Evolutionary conservation across 2,329 filamentous ascomycete species (phyloP).

Genomic region (Neopestalotiopsis rosae): DNA sequence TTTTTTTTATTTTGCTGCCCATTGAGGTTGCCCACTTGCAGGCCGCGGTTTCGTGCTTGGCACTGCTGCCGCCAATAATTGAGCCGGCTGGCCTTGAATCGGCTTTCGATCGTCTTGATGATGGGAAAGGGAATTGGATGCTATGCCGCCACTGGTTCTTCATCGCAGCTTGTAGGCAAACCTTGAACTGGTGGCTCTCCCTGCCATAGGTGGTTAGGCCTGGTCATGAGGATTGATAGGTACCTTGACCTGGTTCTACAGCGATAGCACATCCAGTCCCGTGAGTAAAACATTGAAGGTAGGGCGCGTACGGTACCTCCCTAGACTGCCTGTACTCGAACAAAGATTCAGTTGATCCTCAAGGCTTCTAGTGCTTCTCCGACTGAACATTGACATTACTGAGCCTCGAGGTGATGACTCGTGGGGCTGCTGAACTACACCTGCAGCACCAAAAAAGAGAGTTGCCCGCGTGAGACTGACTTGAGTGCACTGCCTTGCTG

Average conservation of each 20-base stretch:
- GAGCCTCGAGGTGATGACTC: background rate
- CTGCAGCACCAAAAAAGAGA: background rate
- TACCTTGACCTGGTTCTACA: background rate
- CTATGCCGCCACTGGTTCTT: background rate
- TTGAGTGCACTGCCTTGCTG: background rate
- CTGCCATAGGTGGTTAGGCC: background rate
- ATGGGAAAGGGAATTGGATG: background rate
- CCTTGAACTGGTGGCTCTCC: background rate
- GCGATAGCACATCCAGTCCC: too few species aligned
- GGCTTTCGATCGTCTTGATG: background rate
- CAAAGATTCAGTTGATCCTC: background rate
- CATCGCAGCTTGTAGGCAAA: background rate
- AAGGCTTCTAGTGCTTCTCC: background rate
- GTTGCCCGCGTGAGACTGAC: background rate
- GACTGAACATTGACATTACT: background rate
- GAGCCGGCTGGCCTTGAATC: slow-evolving; percentile 9
- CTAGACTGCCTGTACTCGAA: background rate
- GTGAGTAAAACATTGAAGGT: too few species aligned
- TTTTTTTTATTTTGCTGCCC: background rate
- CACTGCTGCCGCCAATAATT: slow-evolving; percentile 15
- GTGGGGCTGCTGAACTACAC: background rate
- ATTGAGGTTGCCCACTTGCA: slow-evolving; percentile 1
- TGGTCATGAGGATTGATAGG: background rate
- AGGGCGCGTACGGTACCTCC: background rate
- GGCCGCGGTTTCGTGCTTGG: slow-evolving; percentile 14